Conservation (phyloP, 2,329 filamentous ascomycete species). For the Curvularia eragrostidis region DNA sequence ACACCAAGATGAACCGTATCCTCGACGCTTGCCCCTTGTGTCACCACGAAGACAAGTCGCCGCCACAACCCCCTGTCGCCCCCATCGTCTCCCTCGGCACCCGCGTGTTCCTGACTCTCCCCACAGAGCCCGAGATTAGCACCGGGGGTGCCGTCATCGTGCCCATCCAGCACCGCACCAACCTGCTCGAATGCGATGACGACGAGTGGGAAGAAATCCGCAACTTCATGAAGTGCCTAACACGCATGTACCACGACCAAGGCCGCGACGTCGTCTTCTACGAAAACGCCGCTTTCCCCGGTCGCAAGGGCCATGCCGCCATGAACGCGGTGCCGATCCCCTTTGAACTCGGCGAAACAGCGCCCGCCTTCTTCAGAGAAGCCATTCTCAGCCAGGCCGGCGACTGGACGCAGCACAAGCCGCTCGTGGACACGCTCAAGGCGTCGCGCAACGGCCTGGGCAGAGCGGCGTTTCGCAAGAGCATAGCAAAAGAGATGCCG, state of each 20-base stretch:
- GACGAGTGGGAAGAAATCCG: constrained; percentile 99
- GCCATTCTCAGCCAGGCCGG: constrained; percentile 87
- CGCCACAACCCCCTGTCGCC: constrained; percentile 72
- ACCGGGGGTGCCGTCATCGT: constrained; percentile 86
- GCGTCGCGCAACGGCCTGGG: constrained; percentile 72
- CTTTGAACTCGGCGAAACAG: constrained; percentile 87
- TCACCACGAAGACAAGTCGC: constrained; percentile 82
- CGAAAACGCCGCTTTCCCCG: constrained; percentile 88
- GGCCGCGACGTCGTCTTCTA: constrained; percentile 95
- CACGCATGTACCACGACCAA: constrained; percentile 91
- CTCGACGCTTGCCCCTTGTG: constrained; percentile 90
- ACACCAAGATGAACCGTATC: constrained; percentile 85
- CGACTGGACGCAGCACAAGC: constrained; percentile 95
- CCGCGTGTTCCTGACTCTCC: constrained; percentile 83
- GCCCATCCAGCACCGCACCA: constrained; percentile 83
- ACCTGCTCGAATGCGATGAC: constrained; percentile 96
- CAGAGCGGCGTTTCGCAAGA: constrained; percentile 79
- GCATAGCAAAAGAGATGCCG: constrained; percentile 92
- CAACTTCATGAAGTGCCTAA: constrained; percentile 98
- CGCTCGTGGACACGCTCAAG: constrained; percentile 85
- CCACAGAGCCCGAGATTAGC: constrained; percentile 86
- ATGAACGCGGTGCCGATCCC: constrained; percentile 88
- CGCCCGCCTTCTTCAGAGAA: constrained; percentile 94
- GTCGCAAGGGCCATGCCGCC: constrained; percentile 80
- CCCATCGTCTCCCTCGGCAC: constrained; percentile 87